Evolutionary conservation across 164 flowering plant species (phyloP).

Genomic region (Malania oleifera): DNA sequence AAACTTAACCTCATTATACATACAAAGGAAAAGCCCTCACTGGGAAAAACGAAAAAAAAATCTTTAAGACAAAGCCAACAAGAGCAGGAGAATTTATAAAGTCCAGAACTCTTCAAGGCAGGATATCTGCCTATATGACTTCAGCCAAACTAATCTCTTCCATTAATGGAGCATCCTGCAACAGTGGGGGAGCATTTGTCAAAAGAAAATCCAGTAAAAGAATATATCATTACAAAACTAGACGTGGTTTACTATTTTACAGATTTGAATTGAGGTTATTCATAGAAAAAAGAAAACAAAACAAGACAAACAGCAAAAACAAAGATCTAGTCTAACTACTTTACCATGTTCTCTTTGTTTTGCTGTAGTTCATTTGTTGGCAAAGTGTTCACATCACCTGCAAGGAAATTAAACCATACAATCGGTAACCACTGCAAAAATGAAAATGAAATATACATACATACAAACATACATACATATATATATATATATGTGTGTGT

Average conservation of each 20-base stretch:
- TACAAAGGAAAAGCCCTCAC: constrained; percentile 18
- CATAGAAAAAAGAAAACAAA: background rate
- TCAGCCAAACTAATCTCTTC: constrained; percentile 33
- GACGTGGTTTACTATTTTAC: no score
- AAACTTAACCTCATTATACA: constrained; percentile 18
- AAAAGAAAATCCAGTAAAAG: background rate
- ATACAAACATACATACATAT: background rate
- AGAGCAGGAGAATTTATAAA: constrained; percentile 6
- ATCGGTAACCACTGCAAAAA: background rate
- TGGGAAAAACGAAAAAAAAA: no score
- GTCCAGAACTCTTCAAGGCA: background rate
- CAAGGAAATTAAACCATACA: background rate
- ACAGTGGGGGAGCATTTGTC: background rate
- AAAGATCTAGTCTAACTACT: background rate
- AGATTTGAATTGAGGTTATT: background rate
- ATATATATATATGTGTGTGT: no score
- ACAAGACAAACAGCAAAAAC: background rate
- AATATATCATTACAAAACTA: no score
- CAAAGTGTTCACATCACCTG: constrained; percentile 21
- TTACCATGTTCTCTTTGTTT: constrained; percentile 81
- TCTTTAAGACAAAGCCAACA: constrained; percentile 19
- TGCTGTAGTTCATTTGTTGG: constrained; percentile 32
- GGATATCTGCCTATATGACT: constrained; percentile 15
- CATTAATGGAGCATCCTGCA: constrained; percentile 35
- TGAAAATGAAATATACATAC: background rate